Percentiles rank a stretch among this genome's conserved stretches.
These are phyloP conservation scores for Mortierella sp. DNA, from an alignment of 371 early-diverging fungal species.

Conservation along the genomic window DNA sequence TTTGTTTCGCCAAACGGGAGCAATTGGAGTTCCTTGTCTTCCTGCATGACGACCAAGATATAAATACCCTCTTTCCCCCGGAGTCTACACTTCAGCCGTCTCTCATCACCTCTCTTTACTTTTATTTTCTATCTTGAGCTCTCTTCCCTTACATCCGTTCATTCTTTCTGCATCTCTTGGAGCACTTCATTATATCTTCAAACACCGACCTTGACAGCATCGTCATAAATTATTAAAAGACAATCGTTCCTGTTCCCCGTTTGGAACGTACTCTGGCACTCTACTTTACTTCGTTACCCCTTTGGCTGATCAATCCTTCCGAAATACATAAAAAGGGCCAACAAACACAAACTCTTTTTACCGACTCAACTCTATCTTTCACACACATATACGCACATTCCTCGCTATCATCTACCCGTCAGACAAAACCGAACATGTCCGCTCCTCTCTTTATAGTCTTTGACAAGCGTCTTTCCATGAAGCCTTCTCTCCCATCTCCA, in stretches of 20 bases:
- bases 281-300: background rate
- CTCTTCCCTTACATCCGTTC: background rate
- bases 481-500: conserved; percentile 35
- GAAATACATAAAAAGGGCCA: background rate
- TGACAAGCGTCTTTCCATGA: conserved; percentile 45
- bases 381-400: background rate
- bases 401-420: background rate
- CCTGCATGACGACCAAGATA: background rate
- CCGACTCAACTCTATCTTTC: background rate
- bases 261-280: background rate
- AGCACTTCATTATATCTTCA: background rate
- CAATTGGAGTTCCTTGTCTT: conserved; percentile 2
- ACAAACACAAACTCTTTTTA: background rate
- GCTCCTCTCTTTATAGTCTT: conserved; percentile 40
- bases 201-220: background rate
- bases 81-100: background rate
- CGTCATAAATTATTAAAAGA: conserved; percentile 1
- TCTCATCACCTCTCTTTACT: background rate
- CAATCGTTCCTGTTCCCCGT: background rate
- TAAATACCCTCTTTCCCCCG: conserved; percentile 1
- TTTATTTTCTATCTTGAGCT: background rate
- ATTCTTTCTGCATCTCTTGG: background rate
- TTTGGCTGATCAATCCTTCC: background rate
- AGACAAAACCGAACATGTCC: conserved; percentile 13
- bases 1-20: background rate